Percentiles rank a stretch among this genome's conserved stretches.
These are phyloP conservation scores for Ceriops decandra DNA, from an alignment of 345 rosid species.

Conservation along the genomic window DNA sequence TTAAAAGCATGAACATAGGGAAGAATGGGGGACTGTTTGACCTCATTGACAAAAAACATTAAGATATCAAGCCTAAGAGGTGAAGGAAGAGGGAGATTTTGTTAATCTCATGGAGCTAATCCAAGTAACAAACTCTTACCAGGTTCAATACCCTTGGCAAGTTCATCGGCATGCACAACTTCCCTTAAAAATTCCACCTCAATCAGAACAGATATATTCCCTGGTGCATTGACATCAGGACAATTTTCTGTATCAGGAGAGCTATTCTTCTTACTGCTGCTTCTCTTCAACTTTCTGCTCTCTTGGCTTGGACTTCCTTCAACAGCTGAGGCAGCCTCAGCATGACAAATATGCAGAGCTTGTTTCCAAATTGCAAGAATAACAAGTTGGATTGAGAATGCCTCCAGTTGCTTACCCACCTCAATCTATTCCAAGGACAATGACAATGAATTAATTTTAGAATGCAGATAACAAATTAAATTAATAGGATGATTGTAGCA, in stretches of 20 bases:
- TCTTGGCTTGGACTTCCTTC: constrained; percentile 77
- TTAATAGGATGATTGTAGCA: constrained; percentile 10
- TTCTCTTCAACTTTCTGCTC: constrained; percentile 44
- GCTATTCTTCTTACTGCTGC: constrained; percentile 47
- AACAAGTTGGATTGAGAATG: constrained; percentile 88
- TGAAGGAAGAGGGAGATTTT: not conserved
- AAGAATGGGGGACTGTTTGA: too few relatives aligned
- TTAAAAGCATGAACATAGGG: too few relatives aligned
- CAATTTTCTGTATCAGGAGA: constrained; percentile 40
- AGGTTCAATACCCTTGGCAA: constrained; percentile 62
- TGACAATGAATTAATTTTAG: constrained; percentile 9
- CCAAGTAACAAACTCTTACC: constrained; percentile 43
- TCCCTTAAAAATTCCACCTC: constrained; percentile 72
- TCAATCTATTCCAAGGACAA: constrained; percentile 43
- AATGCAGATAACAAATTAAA: not conserved
- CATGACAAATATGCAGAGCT: constrained; percentile 85
- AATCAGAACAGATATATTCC: constrained; percentile 52
- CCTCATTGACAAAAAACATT: not conserved
- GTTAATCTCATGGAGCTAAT: not conserved
- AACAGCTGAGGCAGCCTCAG: constrained; percentile 82
- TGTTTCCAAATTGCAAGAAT: constrained; percentile 96
- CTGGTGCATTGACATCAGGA: constrained; percentile 32
- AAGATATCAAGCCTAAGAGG: not conserved
- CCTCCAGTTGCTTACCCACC: constrained; percentile 58
- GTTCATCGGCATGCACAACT: constrained; percentile 82